A percentile compares a stretch with the other conserved stretches of the same genome.
These are phyloP conservation scores for Theileria annulata DNA, from an alignment of 169 alveolate genomes.

Conservation along the genomic window DNA sequence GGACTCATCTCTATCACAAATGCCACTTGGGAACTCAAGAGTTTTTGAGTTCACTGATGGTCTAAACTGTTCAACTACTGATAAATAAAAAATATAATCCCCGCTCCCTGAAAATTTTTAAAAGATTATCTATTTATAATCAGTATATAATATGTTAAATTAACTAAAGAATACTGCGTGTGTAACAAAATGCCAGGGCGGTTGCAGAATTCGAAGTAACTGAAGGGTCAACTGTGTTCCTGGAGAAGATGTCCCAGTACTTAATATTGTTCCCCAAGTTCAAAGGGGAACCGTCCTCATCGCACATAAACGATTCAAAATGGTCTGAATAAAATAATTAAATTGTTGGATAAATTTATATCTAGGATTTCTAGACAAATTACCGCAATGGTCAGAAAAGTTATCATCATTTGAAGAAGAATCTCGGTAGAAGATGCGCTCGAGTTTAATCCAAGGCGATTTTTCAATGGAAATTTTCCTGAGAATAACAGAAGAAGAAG, in stretches of 20 bases:
- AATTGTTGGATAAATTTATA: neutral
- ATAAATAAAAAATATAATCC: neutral
- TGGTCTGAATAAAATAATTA: neutral
- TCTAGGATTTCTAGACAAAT: neutral
- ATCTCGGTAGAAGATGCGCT: slow-evolving; percentile 13
- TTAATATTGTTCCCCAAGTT: slow-evolving; percentile 4
- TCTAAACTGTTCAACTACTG: slow-evolving; percentile 32
- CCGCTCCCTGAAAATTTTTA: neutral
- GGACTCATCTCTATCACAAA: slow-evolving; percentile 19
- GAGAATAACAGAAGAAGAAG: neutral
- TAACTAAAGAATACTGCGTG: neutral
- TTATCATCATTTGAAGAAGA: neutral
- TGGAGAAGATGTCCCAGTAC: slow-evolving; percentile 24
- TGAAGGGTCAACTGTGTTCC: neutral
- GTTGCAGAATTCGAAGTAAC: slow-evolving; percentile 14
- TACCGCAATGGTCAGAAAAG: neutral
- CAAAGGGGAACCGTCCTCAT: slow-evolving; percentile 20
- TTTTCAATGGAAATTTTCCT: slow-evolving; percentile 19
- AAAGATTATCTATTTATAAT: neutral
- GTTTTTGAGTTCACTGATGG: slow-evolving; percentile 20
- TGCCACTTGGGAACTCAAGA: slow-evolving; percentile 37
- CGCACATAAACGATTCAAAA: slow-evolving; percentile 15
- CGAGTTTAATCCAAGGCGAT: slow-evolving; percentile 34
- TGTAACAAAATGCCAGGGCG: slow-evolving; percentile 22
- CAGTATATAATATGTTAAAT: neutral